Evolutionary conservation across 768 basidiomycete genomes (phyloP).

Genomic region (Russula sp.): DNA sequence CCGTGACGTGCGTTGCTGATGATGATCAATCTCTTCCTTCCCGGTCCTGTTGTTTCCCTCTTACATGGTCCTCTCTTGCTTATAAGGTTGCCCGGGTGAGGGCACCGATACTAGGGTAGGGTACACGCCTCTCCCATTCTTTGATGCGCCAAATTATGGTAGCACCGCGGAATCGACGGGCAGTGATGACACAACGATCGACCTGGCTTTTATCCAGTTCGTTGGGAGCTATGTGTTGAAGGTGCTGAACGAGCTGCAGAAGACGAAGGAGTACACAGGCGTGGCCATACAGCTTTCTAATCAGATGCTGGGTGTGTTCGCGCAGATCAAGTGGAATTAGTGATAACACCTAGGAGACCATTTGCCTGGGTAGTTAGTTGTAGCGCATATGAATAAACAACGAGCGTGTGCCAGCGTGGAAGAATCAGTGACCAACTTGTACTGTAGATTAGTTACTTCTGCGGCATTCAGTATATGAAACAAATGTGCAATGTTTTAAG

Average conservation of each 20-base stretch:
- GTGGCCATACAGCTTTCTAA: constrained; percentile 56
- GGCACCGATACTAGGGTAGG: constrained; percentile 39
- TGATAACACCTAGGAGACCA: not conserved
- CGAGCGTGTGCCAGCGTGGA: no score
- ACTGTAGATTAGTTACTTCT: no score
- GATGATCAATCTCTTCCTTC: no score
- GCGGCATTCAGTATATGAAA: no score
- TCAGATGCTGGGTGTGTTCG: constrained; percentile 48
- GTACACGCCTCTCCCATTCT: constrained; percentile 46
- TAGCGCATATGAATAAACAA: no score
- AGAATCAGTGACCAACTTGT: no score
- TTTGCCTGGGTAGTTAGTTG: no score
- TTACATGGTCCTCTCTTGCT: not conserved
- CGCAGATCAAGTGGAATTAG: constrained; percentile 32
- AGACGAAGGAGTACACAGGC: constrained; percentile 38
- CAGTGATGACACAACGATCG: constrained; percentile 44
- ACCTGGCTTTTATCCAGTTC: constrained; percentile 69
- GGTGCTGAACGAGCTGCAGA: constrained; percentile 42
- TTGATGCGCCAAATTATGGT: constrained; percentile 49
- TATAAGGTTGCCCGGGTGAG: constrained; percentile 57
- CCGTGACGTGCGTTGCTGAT: constrained; percentile 30
- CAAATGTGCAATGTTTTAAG: no score
- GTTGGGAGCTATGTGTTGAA: constrained; percentile 38
- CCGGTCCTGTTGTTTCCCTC: not conserved
- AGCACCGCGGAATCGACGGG: constrained; percentile 47